Percentiles rank a stretch among this genome's conserved stretches.
phyloP scores from a whole-genome alignment of 2,329 filamentous ascomycete genomes.

The Metarhizium humberi region DNA sequence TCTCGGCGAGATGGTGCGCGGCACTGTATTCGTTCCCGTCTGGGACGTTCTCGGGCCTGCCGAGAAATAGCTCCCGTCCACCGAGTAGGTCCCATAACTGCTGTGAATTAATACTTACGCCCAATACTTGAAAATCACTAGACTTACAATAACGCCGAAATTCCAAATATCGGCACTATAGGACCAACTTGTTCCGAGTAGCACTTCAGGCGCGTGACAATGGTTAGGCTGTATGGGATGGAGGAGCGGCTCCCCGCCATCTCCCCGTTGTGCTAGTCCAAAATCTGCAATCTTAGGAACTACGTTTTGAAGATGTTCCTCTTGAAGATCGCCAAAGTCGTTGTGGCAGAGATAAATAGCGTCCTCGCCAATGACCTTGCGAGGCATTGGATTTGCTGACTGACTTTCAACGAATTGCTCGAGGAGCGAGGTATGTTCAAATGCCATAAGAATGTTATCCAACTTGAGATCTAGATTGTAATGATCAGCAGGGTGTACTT shows the following conservation, averaged over 20 bases:
- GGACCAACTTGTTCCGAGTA: slow-evolving; percentile 1
- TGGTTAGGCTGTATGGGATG: slow-evolving; percentile 11
- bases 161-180: slow-evolving; percentile 2
- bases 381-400: slow-evolving; percentile 2
- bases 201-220: slow-evolving; percentile 8
- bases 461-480: slow-evolving; percentile 14
- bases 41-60: not conserved
- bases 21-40: not conserved
- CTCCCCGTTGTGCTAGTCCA: slow-evolving; percentile 9
- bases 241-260: slow-evolving; percentile 4
- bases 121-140: not conserved
- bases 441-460: slow-evolving; percentile 14
- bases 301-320: slow-evolving; percentile 5
- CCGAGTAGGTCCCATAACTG: not conserved
- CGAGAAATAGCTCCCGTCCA: not conserved
- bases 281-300: slow-evolving; percentile 12
- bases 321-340: slow-evolving; percentile 9
- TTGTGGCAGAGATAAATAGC: slow-evolving; percentile 9
- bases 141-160: not conserved
- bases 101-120: not conserved
- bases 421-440: slow-evolving; percentile 11
- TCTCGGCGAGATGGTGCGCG: not conserved
- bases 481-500: not conserved
- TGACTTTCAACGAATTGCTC: slow-evolving; percentile 10
- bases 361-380: slow-evolving; percentile 7